Evolutionary conservation across 495 filamentous ascomycete species (phyloP).

Genomic region (Trichoderma asperelloides): DNA sequence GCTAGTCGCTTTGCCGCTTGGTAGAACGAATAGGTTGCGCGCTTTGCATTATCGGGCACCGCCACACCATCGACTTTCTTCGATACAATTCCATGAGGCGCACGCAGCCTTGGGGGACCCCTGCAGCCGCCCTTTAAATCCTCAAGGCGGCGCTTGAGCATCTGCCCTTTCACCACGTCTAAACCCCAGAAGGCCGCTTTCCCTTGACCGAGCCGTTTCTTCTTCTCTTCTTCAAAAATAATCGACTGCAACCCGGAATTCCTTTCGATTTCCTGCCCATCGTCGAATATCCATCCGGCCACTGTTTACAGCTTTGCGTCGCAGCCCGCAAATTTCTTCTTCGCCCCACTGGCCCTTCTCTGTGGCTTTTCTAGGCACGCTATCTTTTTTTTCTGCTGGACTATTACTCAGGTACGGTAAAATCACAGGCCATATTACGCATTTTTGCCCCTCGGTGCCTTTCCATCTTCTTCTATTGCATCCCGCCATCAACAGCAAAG

Average conservation of each 20-base stretch:
- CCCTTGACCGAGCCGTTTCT: not conserved
- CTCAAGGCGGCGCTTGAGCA: not conserved
- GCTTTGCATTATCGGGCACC: slow-evolving; percentile 1
- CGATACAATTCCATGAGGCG: slow-evolving; percentile 11
- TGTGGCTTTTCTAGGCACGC: not conserved
- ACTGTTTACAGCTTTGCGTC: no score
- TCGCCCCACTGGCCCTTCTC: not conserved
- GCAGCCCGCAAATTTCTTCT: slow-evolving; percentile 2
- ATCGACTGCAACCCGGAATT: not conserved
- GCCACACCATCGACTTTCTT: slow-evolving; percentile 11
- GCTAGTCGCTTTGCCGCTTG: not conserved
- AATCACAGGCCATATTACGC: not conserved
- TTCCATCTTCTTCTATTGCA: not conserved
- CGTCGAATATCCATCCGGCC: no score
- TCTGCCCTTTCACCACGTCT: not conserved
- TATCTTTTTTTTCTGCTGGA: slow-evolving; percentile 1
- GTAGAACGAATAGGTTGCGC: not conserved
- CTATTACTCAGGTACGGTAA: slow-evolving; percentile 4
- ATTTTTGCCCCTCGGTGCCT: slow-evolving; percentile 3
- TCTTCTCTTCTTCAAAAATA: not conserved
- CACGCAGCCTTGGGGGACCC: slow-evolving; percentile 7
- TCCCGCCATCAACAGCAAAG: not conserved
- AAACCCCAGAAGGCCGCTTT: not conserved
- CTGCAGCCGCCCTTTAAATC: slow-evolving; percentile 9
- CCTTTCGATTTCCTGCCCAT: not conserved